Evolutionary conservation across 192 early-diverging fungal species (phyloP).

Genomic region (Backusella mclennaniae): DNA sequence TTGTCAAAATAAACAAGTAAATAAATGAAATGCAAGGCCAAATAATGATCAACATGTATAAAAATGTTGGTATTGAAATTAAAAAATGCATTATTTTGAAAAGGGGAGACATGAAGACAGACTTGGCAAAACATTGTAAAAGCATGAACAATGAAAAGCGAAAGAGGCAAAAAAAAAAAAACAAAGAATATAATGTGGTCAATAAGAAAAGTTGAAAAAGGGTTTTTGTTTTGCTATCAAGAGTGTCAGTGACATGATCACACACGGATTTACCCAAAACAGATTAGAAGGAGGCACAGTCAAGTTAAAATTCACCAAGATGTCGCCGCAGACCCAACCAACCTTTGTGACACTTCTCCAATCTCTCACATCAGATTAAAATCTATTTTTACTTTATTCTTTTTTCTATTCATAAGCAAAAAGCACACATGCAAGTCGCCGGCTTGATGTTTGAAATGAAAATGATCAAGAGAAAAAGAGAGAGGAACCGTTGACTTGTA

Average conservation of each 20-base stretch:
- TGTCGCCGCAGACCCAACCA: neutral
- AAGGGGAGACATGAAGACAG: no score
- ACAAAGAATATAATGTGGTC: neutral
- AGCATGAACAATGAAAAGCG: no score
- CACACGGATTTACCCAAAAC: constrained; percentile 1
- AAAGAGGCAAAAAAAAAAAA: neutral
- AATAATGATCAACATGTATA: neutral
- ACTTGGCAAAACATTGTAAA: neutral
- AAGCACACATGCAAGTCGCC: neutral
- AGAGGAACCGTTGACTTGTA: neutral
- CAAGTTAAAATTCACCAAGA: neutral
- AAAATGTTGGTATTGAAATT: neutral
- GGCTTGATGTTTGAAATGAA: neutral
- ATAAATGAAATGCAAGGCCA: neutral
- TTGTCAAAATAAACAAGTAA: neutral
- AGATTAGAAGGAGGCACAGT: neutral
- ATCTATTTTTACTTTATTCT: neutral
- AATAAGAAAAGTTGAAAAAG: neutral
- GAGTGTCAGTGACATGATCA: constrained; percentile 1
- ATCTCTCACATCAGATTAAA: neutral
- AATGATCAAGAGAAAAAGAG: neutral
- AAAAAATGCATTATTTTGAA: neutral
- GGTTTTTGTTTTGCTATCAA: neutral
- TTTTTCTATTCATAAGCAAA: neutral
- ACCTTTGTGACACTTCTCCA: neutral